phyloP scores from a whole-genome alignment of 208 protist species.

The Crithidia sp. region DNA sequence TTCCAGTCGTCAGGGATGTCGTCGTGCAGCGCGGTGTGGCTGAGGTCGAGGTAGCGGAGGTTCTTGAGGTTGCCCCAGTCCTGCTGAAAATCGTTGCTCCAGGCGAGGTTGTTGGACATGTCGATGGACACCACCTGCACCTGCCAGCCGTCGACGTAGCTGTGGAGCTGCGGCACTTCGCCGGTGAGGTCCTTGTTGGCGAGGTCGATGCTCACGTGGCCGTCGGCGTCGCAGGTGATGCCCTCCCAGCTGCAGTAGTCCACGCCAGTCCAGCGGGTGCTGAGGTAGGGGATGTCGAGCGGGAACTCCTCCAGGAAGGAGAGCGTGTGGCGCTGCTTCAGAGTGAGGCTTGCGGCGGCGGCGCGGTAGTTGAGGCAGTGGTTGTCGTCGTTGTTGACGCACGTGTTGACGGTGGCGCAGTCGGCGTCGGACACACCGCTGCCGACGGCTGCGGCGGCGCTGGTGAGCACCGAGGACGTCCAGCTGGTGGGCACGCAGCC shows the following conservation, averaged over 20 bases:
- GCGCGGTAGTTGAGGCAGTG: neutral
- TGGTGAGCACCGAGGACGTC: conserved; percentile 8
- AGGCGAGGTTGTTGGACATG: conserved; percentile 12
- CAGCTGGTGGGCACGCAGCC: conserved; percentile 8
- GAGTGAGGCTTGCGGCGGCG: neutral
- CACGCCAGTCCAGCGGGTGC: neutral
- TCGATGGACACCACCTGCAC: conserved; percentile 6
- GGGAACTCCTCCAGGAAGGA: conserved; percentile 1
- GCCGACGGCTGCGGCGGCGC: conserved; percentile 12
- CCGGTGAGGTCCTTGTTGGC: conserved; percentile 13
- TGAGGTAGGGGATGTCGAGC: neutral
- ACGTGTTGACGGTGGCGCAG: conserved; percentile 5
- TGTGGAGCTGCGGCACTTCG: neutral
- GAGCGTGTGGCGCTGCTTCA: neutral
- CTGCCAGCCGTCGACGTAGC: neutral
- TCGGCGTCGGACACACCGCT: neutral
- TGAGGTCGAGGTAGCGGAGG: conserved; percentile 12
- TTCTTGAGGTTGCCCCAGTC: conserved; percentile 7
- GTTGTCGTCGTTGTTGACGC: neutral
- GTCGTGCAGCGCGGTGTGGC: conserved; percentile 7
- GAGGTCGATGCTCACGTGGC: conserved; percentile 19
- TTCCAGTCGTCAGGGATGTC: conserved; percentile 10
- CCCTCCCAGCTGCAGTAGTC: conserved; percentile 27
- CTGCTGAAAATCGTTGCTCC: neutral
- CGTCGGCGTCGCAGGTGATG: conserved; percentile 12